Evolutionary conservation across 495 filamentous ascomycete species (phyloP), one percentile per base, ranked within the genome.

Genomic region (Aspergillus taichungensis): DNA sequence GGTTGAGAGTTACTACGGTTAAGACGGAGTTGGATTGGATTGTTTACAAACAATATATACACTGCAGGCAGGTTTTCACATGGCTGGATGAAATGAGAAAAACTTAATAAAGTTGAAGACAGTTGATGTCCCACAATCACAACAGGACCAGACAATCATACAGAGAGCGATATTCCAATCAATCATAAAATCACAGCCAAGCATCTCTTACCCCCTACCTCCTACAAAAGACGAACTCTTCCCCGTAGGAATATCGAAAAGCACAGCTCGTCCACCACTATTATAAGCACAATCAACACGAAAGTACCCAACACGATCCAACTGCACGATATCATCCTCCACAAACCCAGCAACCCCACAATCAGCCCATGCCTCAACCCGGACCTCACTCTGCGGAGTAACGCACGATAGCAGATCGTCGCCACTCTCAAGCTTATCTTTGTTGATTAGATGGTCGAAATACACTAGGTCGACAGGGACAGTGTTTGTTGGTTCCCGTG

Each of bases 301-400:
- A 61, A 84, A 90, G 62, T 82, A 91, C 3, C 86, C 86, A 50
- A 84, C 84, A 14, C 87, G 71, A 73, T 91, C 87, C 46, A 91
- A 82, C 68, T 90, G 87, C 42, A 91, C 80, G 42, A 90, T 83
- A 51, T 86, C 82, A 53, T 80, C 81, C 59, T 73, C 73, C 65
- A 79, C 79, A 38, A 90, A 61, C 30, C 72, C 70, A 0, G 74
- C 71, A 1, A 90, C 74, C 52, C 85, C 87, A 51, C 76, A 80
- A 55, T 90, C 86, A 38, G 83, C 87, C 38, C 79, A 54, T 1
- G 79, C 83, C 35, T 80, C 72, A 39, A 79, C 78, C 61, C 77
- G 74, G 28, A 77, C 80, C 64, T 82, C 77, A 0, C 83, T 89
- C 28, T 74, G 60, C 7, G 74, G 69, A 46, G 71, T 90, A 44